phyloP scores from a whole-genome alignment of 805 yeast genomes.

The Metschnikowia cubensis region DNA sequence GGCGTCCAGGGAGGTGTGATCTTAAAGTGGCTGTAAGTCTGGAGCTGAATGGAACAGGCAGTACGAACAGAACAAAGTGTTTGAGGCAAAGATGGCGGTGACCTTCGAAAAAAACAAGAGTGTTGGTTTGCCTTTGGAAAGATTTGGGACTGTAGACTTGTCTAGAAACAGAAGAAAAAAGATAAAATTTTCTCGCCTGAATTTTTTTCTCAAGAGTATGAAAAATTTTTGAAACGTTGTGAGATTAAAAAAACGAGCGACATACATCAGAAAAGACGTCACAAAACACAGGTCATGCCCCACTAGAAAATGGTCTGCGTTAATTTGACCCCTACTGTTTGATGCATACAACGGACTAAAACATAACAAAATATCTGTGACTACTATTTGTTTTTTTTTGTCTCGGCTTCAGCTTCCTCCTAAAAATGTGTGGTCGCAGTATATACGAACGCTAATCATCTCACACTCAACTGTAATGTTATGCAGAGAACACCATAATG shows the following conservation, averaged over 20 bases:
- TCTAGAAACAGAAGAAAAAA: constrained; percentile 2
- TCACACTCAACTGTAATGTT: background rate
- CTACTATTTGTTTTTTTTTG: background rate
- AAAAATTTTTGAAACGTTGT: constrained; percentile 5
- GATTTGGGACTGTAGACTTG: constrained; percentile 3
- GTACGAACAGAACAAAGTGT: constrained; percentile 1
- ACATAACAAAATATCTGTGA: background rate
- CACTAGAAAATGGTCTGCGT: background rate
- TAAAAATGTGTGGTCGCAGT: background rate
- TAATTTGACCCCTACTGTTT: background rate
- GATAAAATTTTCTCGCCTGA: constrained; percentile 5
- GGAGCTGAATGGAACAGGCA: background rate
- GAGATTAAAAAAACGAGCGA: constrained; percentile 3
- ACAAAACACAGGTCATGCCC: constrained; percentile 1
- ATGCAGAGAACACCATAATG: background rate
- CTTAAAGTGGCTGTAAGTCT: constrained; percentile 1
- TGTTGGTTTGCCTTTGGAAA: background rate
- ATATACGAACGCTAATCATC: background rate
- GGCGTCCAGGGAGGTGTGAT: background rate
- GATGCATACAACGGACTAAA: background rate
- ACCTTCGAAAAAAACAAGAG: background rate
- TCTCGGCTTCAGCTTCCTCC: background rate
- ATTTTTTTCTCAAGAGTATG: constrained; percentile 5
- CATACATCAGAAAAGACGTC: constrained; percentile 3
- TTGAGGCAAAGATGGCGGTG: background rate